Conservation (phyloP, 163 green algal species). For the Scenedesmus sp. region DNA sequence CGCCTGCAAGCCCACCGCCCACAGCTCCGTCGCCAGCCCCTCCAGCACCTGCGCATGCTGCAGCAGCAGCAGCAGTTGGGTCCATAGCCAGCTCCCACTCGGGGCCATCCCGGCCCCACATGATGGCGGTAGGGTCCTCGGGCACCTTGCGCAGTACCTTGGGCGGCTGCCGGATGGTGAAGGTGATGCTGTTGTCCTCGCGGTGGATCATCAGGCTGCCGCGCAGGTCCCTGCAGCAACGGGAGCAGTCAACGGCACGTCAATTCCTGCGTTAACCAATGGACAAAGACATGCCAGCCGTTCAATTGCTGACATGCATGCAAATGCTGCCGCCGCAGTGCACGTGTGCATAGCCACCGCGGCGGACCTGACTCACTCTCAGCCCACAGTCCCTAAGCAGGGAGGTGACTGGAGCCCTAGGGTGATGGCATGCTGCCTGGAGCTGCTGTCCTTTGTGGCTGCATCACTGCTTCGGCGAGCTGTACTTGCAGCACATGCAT, state of each 20-base stretch:
- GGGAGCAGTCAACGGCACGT: not conserved
- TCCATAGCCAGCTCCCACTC: constrained; percentile 22
- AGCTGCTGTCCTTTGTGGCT: too few relatives aligned
- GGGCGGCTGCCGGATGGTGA: not conserved
- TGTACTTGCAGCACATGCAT: too few relatives aligned
- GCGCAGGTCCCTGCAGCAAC: constrained; percentile 26
- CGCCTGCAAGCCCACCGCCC: constrained; percentile 11
- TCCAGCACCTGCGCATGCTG: not conserved
- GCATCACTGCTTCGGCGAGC: too few relatives aligned
- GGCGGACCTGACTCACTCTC: too few relatives aligned
- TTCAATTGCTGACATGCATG: too few relatives aligned
- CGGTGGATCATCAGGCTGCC: not conserved
- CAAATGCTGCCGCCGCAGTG: too few relatives aligned
- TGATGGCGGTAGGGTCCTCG: not conserved
- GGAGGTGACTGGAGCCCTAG: too few relatives aligned
- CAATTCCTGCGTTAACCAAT: too few relatives aligned
- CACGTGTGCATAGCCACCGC: too few relatives aligned
- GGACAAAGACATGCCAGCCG: too few relatives aligned
- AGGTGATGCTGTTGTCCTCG: not conserved
- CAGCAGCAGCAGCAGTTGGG: not conserved
- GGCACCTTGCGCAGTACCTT: constrained; percentile 4
- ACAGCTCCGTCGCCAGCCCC: not conserved
- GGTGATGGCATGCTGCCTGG: too few relatives aligned
- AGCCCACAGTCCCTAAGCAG: too few relatives aligned
- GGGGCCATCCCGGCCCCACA: not conserved